Base-by-base conservation (phyloP, 2,329 filamentous ascomycete species). In the Botrytis fabae region DNA sequence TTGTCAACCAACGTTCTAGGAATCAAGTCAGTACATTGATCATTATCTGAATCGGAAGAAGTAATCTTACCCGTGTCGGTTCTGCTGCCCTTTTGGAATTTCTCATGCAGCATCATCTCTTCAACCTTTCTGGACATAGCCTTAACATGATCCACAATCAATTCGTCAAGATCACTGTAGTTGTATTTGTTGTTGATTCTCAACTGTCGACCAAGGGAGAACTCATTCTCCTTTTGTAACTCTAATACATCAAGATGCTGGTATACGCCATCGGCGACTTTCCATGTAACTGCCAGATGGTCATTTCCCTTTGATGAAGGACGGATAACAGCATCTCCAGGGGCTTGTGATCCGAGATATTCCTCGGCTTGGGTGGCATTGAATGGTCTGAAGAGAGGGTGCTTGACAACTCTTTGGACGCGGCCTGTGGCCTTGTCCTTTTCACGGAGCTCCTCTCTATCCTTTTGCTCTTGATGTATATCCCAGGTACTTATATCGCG, bases 241-340 rank as follows among this genome's bases (percentile, higher is more conserved):
- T 99, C 96, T 57, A 99, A 87, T 48, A 99, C 95, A 82, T 99
- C 96, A 76, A 99, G 93, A 82, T 99, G 96, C 83, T 99, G 95
- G 82, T 95, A 99, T n/a, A 98, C 91, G 74, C 92, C 92, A 81
- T 98, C 94, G 1, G 94, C 92, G 22, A 99, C 95, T 85, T 99
- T 99, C 96, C 96, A 99, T 0, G 96, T 99, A 64, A 99, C 90
- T 12, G 95, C 94, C 72, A 99, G 86, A 84, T 99, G 96, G 81
- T 99, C 96, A 73, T 94, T 92, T 62, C 96, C 96, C 82, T 97
- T 97, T 42, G 94, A 97, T 0, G 94, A 98, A 5, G 96, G 95
- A 62, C 96, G 92, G 80, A 99, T 98, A 74, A 99, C 94, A 72
- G 97, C 92, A 81, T 98, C 96, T 66, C 96, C 96, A 10, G 91